Base-by-base conservation (phyloP, 2,329 filamentous ascomycete genomes). In the Penicillium italicum region DNA sequence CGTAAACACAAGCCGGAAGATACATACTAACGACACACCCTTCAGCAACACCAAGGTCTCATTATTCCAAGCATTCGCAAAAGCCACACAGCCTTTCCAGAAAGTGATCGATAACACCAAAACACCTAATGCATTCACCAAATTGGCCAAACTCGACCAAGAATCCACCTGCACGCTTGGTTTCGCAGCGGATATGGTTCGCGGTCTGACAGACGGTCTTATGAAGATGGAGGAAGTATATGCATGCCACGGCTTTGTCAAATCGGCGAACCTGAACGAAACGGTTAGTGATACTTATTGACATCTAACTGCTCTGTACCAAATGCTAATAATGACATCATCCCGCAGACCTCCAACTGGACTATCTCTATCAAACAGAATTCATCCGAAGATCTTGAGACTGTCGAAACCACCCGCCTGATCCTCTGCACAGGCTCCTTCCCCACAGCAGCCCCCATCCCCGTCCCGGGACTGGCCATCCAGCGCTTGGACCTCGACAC, bases 351-450 rank as follows among this genome's bases (percentile, higher is more conserved):
- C 38, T 59, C 65, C 34, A 59, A 60, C 38, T 74, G 72, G 72
- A 71, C 70, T 2, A 65, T 74, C 34, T 60, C 59, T 33, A 63
- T 75, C 52, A 64, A 59, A 38, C 52, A 68, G 60, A 59, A 70
- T 59, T 53, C 69, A 53, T 49, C 54, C 1, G 58, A 66, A 16
- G 66, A 70, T 16, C 49, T 73, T 5, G 64, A 72, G 42, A 62
- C 74, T 26, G 62, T 75, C 28, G 68, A 72, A n/a, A 73, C 74
- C 12, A 71, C 77, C 42, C 73, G 76, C 28, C 66, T 86, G 12
- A 75, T 85, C 31, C 77, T 86, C 36, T 86, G 83, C 72, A 86
- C 83, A 2, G 84, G 84, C 42, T 80, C 83, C 4, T 74, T 74
- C 24, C 82, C 82, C 10, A 77, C 76, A 43, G 70, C 74, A 24